Base-by-base conservation (phyloP, 352 stramenopile species). In the Pythium aristosporum region DNA sequence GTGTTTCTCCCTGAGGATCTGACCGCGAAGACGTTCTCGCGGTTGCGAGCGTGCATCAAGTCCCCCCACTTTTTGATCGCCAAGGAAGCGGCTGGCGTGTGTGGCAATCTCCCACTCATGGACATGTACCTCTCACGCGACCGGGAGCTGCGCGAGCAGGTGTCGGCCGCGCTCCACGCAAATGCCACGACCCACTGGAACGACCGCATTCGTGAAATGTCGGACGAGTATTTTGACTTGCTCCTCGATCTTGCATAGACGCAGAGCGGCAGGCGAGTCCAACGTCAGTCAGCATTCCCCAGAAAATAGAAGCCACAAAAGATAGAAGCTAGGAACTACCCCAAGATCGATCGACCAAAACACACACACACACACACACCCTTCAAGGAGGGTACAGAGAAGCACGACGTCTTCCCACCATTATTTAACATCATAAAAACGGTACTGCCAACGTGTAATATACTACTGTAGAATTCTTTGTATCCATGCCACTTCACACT, bases 151-250 rank as follows among this genome's bases (percentile, higher is more conserved):
- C 76, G 83, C 32, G 82, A 89, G 58, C 79, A 76, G 52, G 68
- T 94, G 23, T 74, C 82, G 28, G 79, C 74, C 0, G 81, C 79
- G 13, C 70, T 94, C 42, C 85, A 94, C 47, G 74, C 79, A 41
- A 94, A 85, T 60, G 74, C 82, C 48, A 76, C 61, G 0, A 63
- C 62, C 10, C 85, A 94, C 65, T 94, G 85, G 85, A 91, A 92
- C 73, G 68, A 78, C 57, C 80, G 79, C 64, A 88, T 94, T 63
- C 82, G 84, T 37, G 69, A 88, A 68, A 74, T 90, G 57, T 89
- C 82, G 41, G 85, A 94, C 69, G 80, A 92, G 65, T 83, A 75
- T 61, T 94, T 94, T 57, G 85, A 94, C 69, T 75, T 81, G 74
- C 74, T 94, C 58, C 72, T 94, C 18, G 85, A 94, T 69, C 65